These are phyloP conservation scores for Testicularia cyperi DNA, from an alignment of 1,284 basidiomycete genomes.

Conservation along the genomic window DNA sequence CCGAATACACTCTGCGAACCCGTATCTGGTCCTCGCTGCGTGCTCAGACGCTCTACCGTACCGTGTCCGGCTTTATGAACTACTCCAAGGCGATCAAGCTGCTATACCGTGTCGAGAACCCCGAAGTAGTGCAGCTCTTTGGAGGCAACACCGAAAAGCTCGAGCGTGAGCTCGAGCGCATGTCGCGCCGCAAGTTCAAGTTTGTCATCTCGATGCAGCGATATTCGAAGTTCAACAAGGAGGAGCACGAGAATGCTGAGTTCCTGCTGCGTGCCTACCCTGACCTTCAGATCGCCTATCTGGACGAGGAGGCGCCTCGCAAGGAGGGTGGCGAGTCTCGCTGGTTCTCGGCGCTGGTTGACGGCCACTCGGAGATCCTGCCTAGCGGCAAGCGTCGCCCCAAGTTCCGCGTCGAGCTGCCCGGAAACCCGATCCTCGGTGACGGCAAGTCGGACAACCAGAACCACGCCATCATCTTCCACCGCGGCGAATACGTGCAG, in stretches of 20 bases:
- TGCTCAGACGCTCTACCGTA: constrained; percentile 96
- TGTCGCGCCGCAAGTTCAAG: constrained; percentile 98
- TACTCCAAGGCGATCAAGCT: constrained; percentile 99
- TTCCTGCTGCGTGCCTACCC: constrained; percentile 98
- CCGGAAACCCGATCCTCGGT: constrained; percentile 96
- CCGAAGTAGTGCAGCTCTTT: constrained; percentile 93
- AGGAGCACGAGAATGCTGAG: constrained; percentile 98
- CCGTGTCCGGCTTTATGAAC: constrained; percentile 99
- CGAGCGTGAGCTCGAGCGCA: constrained; percentile 93
- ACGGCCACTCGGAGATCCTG: constrained; percentile 94
- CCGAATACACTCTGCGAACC: constrained; percentile 96
- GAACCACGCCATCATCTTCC: constrained; percentile 98
- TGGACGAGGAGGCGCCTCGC: constrained; percentile 87
- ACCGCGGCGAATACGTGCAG: constrained; percentile 97
- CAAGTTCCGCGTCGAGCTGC: constrained; percentile 97
- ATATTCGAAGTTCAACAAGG: constrained; percentile 99
- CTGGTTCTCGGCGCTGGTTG: constrained; percentile 93
- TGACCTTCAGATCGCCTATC: constrained; percentile 95
- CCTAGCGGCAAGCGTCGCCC: constrained; percentile 84
- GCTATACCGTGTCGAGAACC: constrained; percentile 98
- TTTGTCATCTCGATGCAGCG: constrained; percentile 99
- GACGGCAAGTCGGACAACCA: constrained; percentile 99
- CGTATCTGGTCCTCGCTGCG: constrained; percentile 98
- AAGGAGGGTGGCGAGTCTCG: constrained; percentile 94
- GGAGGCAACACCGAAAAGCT: constrained; percentile 97